Base-by-base conservation (phyloP, 116 monocot genomes). In the Phalaenopsis hybrid region DNA sequence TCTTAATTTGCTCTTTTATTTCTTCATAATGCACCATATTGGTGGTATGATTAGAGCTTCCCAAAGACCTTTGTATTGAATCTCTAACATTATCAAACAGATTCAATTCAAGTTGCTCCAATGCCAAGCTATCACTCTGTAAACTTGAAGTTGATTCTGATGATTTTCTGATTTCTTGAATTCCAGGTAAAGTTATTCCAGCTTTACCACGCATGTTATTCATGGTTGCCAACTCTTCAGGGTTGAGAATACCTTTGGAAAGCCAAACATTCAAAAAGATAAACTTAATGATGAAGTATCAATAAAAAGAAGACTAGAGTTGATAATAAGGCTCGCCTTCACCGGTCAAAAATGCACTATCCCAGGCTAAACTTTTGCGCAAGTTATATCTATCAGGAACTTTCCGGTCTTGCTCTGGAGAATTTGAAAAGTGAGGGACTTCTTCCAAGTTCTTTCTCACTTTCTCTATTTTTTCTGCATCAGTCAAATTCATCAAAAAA, bases 311-410 rank as follows among this genome's bases (percentile, higher is more conserved):
- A 10, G 55, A n/a, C 31, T 44, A 23, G 41, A 31, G 31, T 7
- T 9, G 37, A 34, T 41, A 37, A 72, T 72, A 0, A 58, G 10
- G 6, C 78, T 74, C 61, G 92, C 96, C 96, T 89, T 92, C 94
- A 76, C 86, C 87, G 5, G 96, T 91, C 57, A 94, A 96, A 79
- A 96, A 96, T 65, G 94, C 91, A 82, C 76, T 92, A 85, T 96
- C 94, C 96, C 96, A 96, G 15, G 96, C 96, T 80, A 96, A 83
- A 87, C 96, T 96, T 83, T 96, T 96, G 23, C 96, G 91, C 79
- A 94, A 73, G 69, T 94, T 92, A 63, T 76, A 81, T 82, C 83
- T 90, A 17, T 79, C 79, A 48, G 80, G 77, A 46, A 82, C 84
- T 44, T 34, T 67, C 17, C 21, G 77, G 67, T 85, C 80, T 46